Base-by-base conservation (phyloP, 352 stramenopile genomes). In the Halophytophthora batemanensis region DNA sequence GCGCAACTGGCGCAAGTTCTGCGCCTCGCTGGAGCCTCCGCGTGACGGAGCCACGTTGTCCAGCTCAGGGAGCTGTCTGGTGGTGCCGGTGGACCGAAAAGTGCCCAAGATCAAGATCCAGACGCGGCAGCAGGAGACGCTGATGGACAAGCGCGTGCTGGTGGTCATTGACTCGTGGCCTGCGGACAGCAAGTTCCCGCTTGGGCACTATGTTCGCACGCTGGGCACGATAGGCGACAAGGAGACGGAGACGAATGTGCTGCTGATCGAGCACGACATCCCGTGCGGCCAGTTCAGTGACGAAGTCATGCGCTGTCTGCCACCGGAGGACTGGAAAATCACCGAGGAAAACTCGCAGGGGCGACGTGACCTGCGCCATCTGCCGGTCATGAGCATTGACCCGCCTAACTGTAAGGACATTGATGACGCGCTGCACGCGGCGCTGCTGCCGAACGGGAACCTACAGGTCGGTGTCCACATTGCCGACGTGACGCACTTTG, bases 401-500 rank as follows among this genome's bases (percentile, higher is more conserved):
- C 87, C 87, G 6, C 87, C 87, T 0, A 90, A 90, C 54, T 93
- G 82, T 57, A 93, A 93, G 55, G 97, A 99, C 79, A 99, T 99
- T 64, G 97, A 99, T 64, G 97, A 99, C 73, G 97, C 97, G 3
- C 73, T 99, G 29, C 96, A 99, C 64, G 96, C 86, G 15, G 88
- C 82, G 15, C 57, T 87, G 28, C 70, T 99, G 22, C 76, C 86
- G 6, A 98, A 99, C 67, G 96, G 95, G 19, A 82, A 89, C 56
- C 50, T 93, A 46, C 82, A 98, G 45, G 81, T 98, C 6, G 96
- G 96, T 12, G 96, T 99, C 14, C 97, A 99, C 65, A 99, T 99
- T 74, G 97, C 97, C 4, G 97, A 99, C 65, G 97, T 99, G 8
- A 98, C 95, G 45, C 93, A 99, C 69, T 99, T 99, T 70, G 96